A percentile compares a stretch with the other conserved stretches of the same genome.
phyloP scores from a whole-genome alignment of 495 filamentous ascomycete genomes.

The Sordaria brevicollis region DNA sequence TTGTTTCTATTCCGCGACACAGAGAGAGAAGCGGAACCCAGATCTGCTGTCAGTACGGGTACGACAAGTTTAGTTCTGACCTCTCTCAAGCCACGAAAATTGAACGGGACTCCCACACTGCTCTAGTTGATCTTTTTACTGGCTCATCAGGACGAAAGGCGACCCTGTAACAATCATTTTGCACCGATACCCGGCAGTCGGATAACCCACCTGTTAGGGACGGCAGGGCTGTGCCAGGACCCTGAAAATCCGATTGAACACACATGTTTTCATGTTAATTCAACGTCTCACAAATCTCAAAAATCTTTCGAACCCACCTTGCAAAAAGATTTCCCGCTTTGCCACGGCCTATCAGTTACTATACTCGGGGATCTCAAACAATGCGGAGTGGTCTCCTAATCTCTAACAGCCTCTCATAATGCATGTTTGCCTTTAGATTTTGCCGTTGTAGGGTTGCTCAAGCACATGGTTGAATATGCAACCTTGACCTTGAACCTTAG shows the following conservation, averaged over 20 bases:
- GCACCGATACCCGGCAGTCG: neutral
- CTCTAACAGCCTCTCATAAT: neutral
- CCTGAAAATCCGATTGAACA: neutral
- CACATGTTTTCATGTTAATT: no score
- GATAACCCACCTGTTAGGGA: neutral
- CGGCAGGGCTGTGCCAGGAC: neutral
- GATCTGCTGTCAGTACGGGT: neutral
- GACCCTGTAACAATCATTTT: neutral
- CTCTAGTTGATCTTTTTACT: no score
- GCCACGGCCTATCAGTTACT: neutral
- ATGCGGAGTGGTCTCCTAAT: neutral
- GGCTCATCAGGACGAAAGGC: neutral
- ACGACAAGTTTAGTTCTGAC: neutral
- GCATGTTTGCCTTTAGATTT: neutral
- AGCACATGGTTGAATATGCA: neutral
- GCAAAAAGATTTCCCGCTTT: neutral
- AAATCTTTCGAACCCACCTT: neutral
- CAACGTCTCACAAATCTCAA: neutral
- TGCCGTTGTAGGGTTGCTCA: neutral
- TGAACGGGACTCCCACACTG: neutral
- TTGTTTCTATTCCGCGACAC: neutral
- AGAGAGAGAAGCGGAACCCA: neutral
- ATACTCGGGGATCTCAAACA: neutral
- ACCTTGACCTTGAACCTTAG: neutral
- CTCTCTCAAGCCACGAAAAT: neutral